phyloP scores from a whole-genome alignment of 177 flowering plant genomes.

The Vitis hybrid region DNA sequence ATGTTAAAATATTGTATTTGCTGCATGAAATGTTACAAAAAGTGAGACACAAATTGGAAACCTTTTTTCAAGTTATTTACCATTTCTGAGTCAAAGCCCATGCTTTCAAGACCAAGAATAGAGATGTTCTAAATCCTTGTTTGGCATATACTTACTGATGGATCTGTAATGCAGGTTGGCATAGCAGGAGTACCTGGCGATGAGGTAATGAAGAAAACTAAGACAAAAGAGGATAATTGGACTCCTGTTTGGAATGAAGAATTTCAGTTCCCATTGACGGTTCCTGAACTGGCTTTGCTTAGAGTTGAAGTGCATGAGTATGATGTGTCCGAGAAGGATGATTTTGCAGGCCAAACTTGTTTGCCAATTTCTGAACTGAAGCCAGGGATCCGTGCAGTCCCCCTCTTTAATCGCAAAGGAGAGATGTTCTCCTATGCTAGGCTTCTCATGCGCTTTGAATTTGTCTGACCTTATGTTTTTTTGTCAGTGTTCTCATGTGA shows the following conservation, averaged over 20 bases:
- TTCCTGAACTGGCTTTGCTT: conserved; percentile 45
- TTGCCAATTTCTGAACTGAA: conserved; percentile 36
- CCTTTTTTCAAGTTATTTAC: background rate
- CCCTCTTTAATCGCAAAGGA: conserved; percentile 35
- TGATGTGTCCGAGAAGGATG: conserved; percentile 37
- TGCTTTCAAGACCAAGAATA: background rate
- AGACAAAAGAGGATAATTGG: conserved; percentile 34
- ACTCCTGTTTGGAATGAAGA: conserved; percentile 43
- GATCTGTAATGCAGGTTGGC: conserved; percentile 28
- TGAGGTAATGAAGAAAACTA: conserved; percentile 34
- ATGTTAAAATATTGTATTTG: no score
- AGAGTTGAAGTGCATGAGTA: conserved; percentile 37
- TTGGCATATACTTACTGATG: background rate
- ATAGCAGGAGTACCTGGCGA: conserved; percentile 44
- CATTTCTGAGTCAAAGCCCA: background rate
- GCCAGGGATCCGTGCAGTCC: conserved; percentile 37
- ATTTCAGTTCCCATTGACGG: conserved; percentile 37
- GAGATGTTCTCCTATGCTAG: conserved; percentile 24
- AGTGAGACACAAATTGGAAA: background rate
- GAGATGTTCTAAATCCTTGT: no score
- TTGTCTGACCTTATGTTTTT: background rate
- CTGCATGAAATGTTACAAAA: background rate
- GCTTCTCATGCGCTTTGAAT: conserved; percentile 40
- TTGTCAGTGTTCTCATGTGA: no score
- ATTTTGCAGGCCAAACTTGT: conserved; percentile 44